Percentiles rank a stretch among this genome's conserved stretches.
These are phyloP conservation scores for Aschersonia sp. DNA, from an alignment of 2,329 filamentous ascomycete genomes.

Conservation along the genomic window DNA sequence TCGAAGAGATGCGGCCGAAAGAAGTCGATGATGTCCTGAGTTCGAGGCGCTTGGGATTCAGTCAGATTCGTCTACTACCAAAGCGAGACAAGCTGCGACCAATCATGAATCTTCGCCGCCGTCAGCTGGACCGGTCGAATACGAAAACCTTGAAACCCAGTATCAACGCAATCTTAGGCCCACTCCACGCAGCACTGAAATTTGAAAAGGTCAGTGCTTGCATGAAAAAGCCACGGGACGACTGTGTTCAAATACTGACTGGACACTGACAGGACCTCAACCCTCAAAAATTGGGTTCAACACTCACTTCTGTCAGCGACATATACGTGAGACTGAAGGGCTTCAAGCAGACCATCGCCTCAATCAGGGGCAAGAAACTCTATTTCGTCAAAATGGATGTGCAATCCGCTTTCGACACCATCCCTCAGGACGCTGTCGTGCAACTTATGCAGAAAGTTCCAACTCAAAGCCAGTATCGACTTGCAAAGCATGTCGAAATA, in stretches of 20 bases:
- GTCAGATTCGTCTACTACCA: constrained; percentile 67
- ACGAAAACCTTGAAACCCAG: constrained; percentile 44
- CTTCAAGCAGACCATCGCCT: constrained; percentile 44
- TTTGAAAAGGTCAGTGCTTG: constrained; percentile 51
- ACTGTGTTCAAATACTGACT: neutral
- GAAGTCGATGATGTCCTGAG: constrained; percentile 44
- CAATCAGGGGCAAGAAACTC: constrained; percentile 26
- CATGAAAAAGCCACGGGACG: neutral
- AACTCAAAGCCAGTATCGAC: constrained; percentile 47
- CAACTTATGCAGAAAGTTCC: constrained; percentile 46
- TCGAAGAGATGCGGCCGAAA: constrained; percentile 56
- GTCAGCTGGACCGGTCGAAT: constrained; percentile 38
- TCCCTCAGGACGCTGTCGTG: constrained; percentile 67
- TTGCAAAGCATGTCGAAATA: constrained; percentile 64
- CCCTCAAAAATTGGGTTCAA: constrained; percentile 54
- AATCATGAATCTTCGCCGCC: constrained; percentile 72
- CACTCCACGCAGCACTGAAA: constrained; percentile 63
- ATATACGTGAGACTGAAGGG: constrained; percentile 58
- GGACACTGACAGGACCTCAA: constrained; percentile 21
- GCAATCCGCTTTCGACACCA: constrained; percentile 84
- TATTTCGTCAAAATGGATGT: constrained; percentile 94
- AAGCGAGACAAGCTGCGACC: constrained; percentile 65
- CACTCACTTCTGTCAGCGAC: constrained; percentile 69
- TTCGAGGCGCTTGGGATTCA: constrained; percentile 56
- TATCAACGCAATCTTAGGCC: constrained; percentile 42